Conservation (phyloP, 768 basidiomycete genomes). For the Xerocomus brunneocitrinus region DNA sequence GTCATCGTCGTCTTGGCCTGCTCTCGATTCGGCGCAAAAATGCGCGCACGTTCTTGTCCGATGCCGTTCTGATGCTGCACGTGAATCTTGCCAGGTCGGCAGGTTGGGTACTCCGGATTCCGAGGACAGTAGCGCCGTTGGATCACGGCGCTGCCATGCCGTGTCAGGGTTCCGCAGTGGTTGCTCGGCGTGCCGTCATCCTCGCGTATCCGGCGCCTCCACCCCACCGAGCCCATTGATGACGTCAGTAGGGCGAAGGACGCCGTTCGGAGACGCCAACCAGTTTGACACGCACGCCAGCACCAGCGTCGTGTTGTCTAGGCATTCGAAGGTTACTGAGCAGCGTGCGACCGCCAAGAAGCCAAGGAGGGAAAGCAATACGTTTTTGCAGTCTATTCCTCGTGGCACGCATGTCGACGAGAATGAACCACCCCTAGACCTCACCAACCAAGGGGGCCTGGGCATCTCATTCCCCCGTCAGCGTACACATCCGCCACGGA, state of each 20-base stretch:
- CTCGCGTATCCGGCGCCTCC: slow-evolving; percentile 12
- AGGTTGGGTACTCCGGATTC: slow-evolving; percentile 10
- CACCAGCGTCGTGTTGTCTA: neutral
- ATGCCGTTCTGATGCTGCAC: slow-evolving; percentile 1
- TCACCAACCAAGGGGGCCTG: slow-evolving; percentile 1
- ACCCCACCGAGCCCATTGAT: slow-evolving; percentile 9
- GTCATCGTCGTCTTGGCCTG: slow-evolving; percentile 4
- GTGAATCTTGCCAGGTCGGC: neutral
- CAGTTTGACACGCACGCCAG: neutral
- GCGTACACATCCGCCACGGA: slow-evolving; percentile 6
- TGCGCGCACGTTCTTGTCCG: slow-evolving; percentile 1
- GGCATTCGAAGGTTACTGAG: neutral
- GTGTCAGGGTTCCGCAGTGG: slow-evolving; percentile 25
- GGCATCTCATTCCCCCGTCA: slow-evolving; percentile 15
- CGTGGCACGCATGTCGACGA: slow-evolving; percentile 11
- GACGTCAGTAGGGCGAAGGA: neutral
- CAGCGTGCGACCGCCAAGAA: slow-evolving; percentile 3
- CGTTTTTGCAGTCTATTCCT: neutral
- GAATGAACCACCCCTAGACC: slow-evolving; percentile 12
- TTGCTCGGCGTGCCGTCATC: slow-evolving; percentile 25
- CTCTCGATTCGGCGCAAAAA: slow-evolving; percentile 1
- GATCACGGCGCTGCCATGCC: slow-evolving; percentile 7
- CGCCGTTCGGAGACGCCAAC: slow-evolving; percentile 1
- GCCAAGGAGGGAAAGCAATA: slow-evolving; percentile 6
- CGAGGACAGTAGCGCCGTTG: slow-evolving; percentile 7